Evolutionary conservation across 192 early-diverging fungal genomes (phyloP), one percentile per base, ranked within the genome.

Genomic region (Mortierella hygrophila): DNA sequence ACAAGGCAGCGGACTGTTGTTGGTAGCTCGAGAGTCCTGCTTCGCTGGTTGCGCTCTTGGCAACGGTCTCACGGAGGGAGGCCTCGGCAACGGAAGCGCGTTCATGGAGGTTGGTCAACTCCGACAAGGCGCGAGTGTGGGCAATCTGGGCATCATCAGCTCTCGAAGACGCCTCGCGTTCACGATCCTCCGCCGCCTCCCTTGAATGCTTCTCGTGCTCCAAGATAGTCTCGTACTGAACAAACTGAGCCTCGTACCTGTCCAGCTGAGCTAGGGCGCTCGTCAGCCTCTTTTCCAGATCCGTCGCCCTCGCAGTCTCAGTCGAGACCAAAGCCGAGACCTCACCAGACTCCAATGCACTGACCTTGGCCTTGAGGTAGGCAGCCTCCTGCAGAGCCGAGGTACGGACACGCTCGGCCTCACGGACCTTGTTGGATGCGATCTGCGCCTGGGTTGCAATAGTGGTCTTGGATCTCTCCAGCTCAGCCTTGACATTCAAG

Each of bases 381-480:
- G 88, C 89, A 70, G 92, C 90, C 76, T 93, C 92, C 68, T 93
- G 88, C 21, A 93, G 72, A 5, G 92, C 92, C 23, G 90, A 90
- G 1, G 88, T 88, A 0, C 90, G 82, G 32, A 91, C 83, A 20
- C 88, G 80, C 35, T 93, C 91, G 37, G 91, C 88, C 21, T 90
- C 88, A 7, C 78, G 79, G 32, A 93, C 72, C 63, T 89, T 91
- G 60, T 89, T 76, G 23, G 89, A 90, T 13, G 91, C 82, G 6
- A 80, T 73, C 76, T 93, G 89, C 2, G 88, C 82, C 49, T 92
- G 90, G 9, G 88, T 88, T 7, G 80, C 88, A 80, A 92, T 89
- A 13, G 78, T 82, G 10, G 80, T 73, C 83, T 89, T 90, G 10
- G 89, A 87, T 40, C 85, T 82, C 13, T 88, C 78, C n/a, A 92